A percentile compares a stretch with the other conserved stretches of the same genome.
phyloP scores from a whole-genome alignment of 1,284 basidiomycete genomes.

The Trametes versicolor region DNA sequence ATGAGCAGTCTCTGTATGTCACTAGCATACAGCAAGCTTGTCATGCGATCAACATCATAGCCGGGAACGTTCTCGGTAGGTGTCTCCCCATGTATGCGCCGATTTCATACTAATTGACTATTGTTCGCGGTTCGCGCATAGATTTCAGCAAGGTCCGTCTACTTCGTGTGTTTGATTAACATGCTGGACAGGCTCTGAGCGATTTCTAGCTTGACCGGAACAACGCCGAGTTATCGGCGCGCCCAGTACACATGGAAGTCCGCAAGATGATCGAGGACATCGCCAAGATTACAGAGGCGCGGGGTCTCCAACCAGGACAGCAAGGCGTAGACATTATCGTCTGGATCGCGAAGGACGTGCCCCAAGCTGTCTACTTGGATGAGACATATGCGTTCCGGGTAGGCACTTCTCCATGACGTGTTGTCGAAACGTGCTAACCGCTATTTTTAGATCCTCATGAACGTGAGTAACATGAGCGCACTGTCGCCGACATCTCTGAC shows the following conservation, averaged over 20 bases:
- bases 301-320: conserved; percentile 35
- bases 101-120: not conserved
- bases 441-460: conserved; percentile 40
- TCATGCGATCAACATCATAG: conserved; percentile 46
- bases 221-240: conserved; percentile 43
- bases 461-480: conserved; percentile 33
- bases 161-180: not conserved
- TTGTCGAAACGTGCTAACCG: not conserved
- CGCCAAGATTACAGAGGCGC: conserved; percentile 41
- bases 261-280: conserved; percentile 44
- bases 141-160: conserved; percentile 44
- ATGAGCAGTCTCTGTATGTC: conserved; percentile 43
- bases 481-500: not conserved
- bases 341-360: conserved; percentile 40
- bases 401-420: conserved; percentile 12
- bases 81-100: not conserved
- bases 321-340: conserved; percentile 42
- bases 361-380: conserved; percentile 40
- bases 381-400: conserved; percentile 46
- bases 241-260: conserved; percentile 42
- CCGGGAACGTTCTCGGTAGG: conserved; percentile 45
- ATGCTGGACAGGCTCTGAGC: not conserved
- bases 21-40: conserved; percentile 46
- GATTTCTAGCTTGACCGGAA: conserved; percentile 40
- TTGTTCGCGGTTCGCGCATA: conserved; percentile 13